Evolutionary conservation across 257 asterid genomes (phyloP).

Genomic region (Henckelia pumila): DNA sequence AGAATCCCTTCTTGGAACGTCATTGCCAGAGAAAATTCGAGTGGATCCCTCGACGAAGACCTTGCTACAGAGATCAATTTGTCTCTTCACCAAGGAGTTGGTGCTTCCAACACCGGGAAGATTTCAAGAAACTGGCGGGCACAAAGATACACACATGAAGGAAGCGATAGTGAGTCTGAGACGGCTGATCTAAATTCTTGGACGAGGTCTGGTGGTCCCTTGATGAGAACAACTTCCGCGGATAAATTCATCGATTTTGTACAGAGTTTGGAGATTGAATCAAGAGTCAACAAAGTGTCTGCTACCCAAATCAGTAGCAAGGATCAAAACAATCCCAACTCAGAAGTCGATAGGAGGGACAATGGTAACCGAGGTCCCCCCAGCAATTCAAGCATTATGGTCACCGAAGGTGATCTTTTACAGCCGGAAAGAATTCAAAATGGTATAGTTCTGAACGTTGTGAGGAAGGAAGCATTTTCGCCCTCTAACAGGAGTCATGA

Average conservation of each 20-base stretch:
- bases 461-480: conserved; percentile 65
- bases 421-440: conserved; percentile 76
- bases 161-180: conserved; percentile 87
- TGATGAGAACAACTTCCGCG: conserved; percentile 94
- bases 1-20: conserved; percentile 94
- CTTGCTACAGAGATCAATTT: conserved; percentile 43
- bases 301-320: conserved; percentile 27
- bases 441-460: conserved; percentile 83
- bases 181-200: conserved; percentile 57
- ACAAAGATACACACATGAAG: conserved; percentile 47
- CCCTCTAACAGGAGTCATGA: conserved; percentile 62
- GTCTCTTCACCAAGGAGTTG: conserved; percentile 46
- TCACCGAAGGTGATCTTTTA: conserved; percentile 75
- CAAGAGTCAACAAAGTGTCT: conserved; percentile 30
- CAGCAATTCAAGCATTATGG: conserved; percentile 48
- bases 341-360: conserved; percentile 56
- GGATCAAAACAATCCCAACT: conserved; percentile 43
- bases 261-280: conserved; percentile 52
- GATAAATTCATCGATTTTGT: conserved; percentile 77
- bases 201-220: conserved; percentile 96
- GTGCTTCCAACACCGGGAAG: conserved; percentile 11
- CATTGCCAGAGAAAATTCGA: conserved; percentile 80
- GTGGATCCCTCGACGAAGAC: conserved; percentile 90
- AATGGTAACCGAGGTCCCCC: conserved; percentile 21
- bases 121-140: conserved; percentile 38